Evolutionary conservation across 192 early-diverging fungal genomes (phyloP).

Genomic region (Lobosporangium transversale): DNA sequence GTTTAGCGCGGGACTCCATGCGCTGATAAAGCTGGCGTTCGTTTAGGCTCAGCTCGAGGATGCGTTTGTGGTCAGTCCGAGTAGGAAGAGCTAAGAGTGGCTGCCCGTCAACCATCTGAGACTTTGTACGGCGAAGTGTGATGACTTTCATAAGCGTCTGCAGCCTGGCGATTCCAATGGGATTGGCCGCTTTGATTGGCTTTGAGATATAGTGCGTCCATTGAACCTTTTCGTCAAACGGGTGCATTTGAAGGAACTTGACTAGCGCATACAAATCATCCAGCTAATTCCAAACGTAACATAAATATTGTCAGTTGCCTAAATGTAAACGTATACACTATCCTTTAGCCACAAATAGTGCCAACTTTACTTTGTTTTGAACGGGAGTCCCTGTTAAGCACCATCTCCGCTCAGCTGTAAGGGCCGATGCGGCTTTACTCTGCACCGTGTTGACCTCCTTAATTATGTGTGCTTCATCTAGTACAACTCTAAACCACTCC

Average conservation of each 20-base stretch:
- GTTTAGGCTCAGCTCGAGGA: constrained; percentile 69
- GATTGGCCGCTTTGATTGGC: constrained; percentile 52
- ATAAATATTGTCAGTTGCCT: too few species aligned
- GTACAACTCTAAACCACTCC: constrained; percentile 85
- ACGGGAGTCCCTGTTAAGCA: constrained; percentile 94
- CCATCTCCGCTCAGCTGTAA: constrained; percentile 83
- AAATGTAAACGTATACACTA: too few species aligned
- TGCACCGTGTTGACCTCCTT: constrained; percentile 84
- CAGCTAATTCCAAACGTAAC: constrained; percentile 48
- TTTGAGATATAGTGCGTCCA: constrained; percentile 55
- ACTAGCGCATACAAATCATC: constrained; percentile 90
- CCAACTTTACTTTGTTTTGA: constrained; percentile 58
- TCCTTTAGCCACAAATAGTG: too few species aligned
- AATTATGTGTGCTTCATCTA: constrained; percentile 96
- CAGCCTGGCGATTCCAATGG: constrained; percentile 54
- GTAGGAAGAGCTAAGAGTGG: constrained; percentile 82
- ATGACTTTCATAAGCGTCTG: constrained; percentile 81
- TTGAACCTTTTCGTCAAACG: constrained; percentile 53
- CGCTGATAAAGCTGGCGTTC: constrained; percentile 79
- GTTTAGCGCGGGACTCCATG: constrained; percentile 70
- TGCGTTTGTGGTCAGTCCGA: constrained; percentile 66
- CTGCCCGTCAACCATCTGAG: constrained; percentile 74
- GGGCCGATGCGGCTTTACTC: constrained; percentile 73
- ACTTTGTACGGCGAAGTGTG: constrained; percentile 90
- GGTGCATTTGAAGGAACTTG: constrained; percentile 76